Base-by-base conservation (phyloP, 805 yeast genomes). In the Isabelozyma heimii region DNA sequence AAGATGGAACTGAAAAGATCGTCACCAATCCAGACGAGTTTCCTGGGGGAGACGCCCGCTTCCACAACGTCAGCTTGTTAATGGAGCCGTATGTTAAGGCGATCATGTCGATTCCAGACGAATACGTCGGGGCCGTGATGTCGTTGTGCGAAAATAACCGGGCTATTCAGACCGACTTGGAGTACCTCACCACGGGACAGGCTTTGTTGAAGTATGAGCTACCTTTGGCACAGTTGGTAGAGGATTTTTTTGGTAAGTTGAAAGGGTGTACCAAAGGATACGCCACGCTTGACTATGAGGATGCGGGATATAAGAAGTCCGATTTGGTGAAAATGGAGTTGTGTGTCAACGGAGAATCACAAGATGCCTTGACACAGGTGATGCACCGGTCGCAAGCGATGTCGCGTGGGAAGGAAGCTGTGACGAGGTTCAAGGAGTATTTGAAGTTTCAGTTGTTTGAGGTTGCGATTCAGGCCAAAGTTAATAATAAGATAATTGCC, bases 281-380 rank as follows among this genome's bases (percentile, higher is more conserved):
- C 67, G 98, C 97, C 0, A 89, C 97, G 0, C 73, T 92, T 46
- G 98, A 92, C 68, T 92, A 92, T 61, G 97, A 94, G 58, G 98
- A 92, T 61, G 84, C 87, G 4, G 99, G 98, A 0, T 92, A 91
- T 68, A 77, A 73, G 54, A 79, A 81, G 33, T 82, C 95, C 1
- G 91, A 89, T 60, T 82, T 92, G 17, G 91, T 89, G 33, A 94
- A 92, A 61, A 70, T 92, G 70, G 97, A 92, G 63, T 75, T 94
- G 42, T 73, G 92, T 48, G 96, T 92, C 4, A 94, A 92, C 64
- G 97, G 97, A 2, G 81, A 75, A 41, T 82, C 96, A 16, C 87
- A 92, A 37, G 99, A 92, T 71, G 98, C 98, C 0, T 75, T 92
- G 45, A 89, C 97, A 0, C 91, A 88, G 46, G 91, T 92, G 3